phyloP scores from a whole-genome alignment of 2,329 filamentous ascomycete species.

The Aspergillus sojae region DNA sequence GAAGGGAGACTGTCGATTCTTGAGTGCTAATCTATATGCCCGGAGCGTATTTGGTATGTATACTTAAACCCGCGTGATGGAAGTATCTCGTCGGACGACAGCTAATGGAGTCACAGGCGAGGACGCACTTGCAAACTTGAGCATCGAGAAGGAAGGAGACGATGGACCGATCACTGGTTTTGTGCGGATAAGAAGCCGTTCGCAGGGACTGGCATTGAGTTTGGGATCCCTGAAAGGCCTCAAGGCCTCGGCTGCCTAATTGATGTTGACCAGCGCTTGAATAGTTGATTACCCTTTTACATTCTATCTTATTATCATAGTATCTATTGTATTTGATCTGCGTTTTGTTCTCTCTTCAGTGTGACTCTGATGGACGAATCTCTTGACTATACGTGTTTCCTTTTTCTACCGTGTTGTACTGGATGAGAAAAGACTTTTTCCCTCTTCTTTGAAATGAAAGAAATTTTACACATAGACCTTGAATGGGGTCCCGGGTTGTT shows the following conservation, averaged over 20 bases:
- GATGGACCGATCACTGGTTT: slow-evolving; percentile 96
- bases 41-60: slow-evolving; percentile 94
- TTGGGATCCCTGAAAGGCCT: slow-evolving; percentile 92
- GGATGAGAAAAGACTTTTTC: slow-evolving; percentile 28
- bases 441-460: slow-evolving; percentile 16
- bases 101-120: slow-evolving; percentile 66
- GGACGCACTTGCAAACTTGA: slow-evolving; percentile 95
- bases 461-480: slow-evolving; percentile 15
- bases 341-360: slow-evolving; percentile 19
- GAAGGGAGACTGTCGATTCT: slow-evolving; percentile 96
- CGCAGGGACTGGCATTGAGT: slow-evolving; percentile 90
- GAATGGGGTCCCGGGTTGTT: not conserved
- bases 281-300: slow-evolving; percentile 33
- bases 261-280: slow-evolving; percentile 27
- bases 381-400: slow-evolving; percentile 29
- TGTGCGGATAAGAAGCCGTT: slow-evolving; percentile 95
- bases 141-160: slow-evolving; percentile 95
- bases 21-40: slow-evolving; percentile 95
- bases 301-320: slow-evolving; percentile 23
- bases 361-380: slow-evolving; percentile 32
- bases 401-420: slow-evolving; percentile 27
- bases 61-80: not conserved
- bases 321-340: slow-evolving; percentile 26
- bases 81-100: not conserved
- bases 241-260: slow-evolving; percentile 64